A percentile compares a stretch with the other conserved stretches of the same genome.
Conservation (phyloP, 1,284 basidiomycete species). For the Cutaneotrichosporon sp. region DNA sequence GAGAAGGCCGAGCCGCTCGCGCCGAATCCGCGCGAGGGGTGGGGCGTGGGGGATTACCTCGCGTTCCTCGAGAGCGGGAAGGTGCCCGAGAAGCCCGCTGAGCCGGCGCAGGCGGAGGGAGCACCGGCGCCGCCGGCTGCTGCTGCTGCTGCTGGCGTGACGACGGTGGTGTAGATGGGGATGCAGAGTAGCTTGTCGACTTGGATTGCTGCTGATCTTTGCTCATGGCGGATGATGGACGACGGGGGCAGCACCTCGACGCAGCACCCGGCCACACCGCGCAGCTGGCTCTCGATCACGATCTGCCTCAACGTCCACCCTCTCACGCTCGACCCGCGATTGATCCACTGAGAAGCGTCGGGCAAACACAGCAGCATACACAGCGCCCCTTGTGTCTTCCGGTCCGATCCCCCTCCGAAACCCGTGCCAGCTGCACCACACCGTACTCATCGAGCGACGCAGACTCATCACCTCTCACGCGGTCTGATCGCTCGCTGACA, state of each 20-base stretch:
- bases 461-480: background rate
- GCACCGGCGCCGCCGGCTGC: background rate
- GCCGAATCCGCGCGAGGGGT: slow-evolving; percentile 34
- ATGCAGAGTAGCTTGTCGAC: background rate
- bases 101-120: background rate
- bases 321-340: background rate
- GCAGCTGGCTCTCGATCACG: no score
- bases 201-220: background rate
- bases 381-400: background rate
- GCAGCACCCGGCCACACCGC: background rate
- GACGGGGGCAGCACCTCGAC: background rate
- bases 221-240: background rate
- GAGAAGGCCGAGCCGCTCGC: slow-evolving; percentile 16
- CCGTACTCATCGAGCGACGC: no score
- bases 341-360: background rate
- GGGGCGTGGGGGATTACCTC: slow-evolving; percentile 41
- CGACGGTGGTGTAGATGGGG: background rate
- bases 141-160: background rate
- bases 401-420: background rate
- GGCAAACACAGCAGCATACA: background rate
- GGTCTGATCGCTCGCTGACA: background rate
- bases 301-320: background rate
- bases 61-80: slow-evolving; percentile 39
- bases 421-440: background rate
- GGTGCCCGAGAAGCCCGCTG: background rate